Base-by-base conservation (phyloP, 139 green algal species). In the Chlamydomonas eustigma region DNA sequence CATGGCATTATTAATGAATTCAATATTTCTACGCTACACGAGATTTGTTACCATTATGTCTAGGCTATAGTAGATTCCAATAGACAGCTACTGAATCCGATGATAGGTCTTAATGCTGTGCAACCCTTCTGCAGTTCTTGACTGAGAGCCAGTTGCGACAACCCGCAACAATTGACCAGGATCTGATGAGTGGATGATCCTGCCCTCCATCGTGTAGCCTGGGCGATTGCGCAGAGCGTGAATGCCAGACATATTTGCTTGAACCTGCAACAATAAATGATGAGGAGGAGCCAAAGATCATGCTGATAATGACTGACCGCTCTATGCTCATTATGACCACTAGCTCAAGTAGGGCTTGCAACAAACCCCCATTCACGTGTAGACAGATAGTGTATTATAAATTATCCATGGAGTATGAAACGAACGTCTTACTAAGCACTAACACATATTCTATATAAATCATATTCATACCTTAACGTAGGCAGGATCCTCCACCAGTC, bases 221-320 rank as follows among this genome's bases (percentile, higher is more conserved):
- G 58, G 58, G 18, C 58, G 58, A 6, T 35, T 35, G 25, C 28
- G 24, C 6, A 70, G 18, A 24, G 58, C 34, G 58, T 70, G 25
- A 22, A 70, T 70, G 58, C 58, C 58, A 22, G 58, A 37, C 58
- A 70, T 70, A 28, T 70, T 70, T 24, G 58, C 58, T 28, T 70
- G 58, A 22, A 70, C 58, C 28, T 70, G 44, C 18, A 18, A 28
- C 12, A 58, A 18, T 28, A 18, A 58, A 58, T 58, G 44, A 28
- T 28, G 44, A 18, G n/a, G n/a, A n/a, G n/a, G n/a, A n/a, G n/a
- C n/a, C n/a, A n/a, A n/a, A n/a, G n/a, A n/a, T n/a, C n/a, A n/a
- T n/a, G n/a, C n/a, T n/a, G n/a, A n/a, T n/a, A n/a, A n/a, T n/a
- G n/a, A n/a, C n/a, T n/a, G n/a, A n/a, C n/a, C n/a, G n/a, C n/a